Conservation (phyloP, 2,329 filamentous ascomycete species). For the Aspergillus flavus region DNA sequence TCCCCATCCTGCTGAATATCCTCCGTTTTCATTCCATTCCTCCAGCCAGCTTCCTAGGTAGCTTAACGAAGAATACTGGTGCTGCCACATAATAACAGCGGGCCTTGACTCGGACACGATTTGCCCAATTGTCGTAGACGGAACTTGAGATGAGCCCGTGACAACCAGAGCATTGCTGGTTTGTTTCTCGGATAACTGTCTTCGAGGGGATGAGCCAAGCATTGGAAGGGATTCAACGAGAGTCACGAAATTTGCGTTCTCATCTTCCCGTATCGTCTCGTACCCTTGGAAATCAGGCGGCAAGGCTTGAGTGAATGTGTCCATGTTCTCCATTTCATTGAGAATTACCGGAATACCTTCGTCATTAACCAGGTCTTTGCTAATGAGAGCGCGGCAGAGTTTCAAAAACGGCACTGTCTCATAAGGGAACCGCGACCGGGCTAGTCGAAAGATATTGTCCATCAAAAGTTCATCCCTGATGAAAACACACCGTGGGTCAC, state of each 20-base stretch:
- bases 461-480: conserved; percentile 61
- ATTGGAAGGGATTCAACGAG: conserved; percentile 61
- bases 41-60: conserved; percentile 72
- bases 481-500: conserved; percentile 54
- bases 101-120: conserved; percentile 79
- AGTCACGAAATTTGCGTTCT: conserved; percentile 77
- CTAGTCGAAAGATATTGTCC: conserved; percentile 63
- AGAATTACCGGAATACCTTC: conserved; percentile 59
- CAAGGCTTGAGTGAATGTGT: conserved; percentile 76
- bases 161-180: conserved; percentile 38
- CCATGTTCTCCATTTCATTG: conserved; percentile 67
- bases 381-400: conserved; percentile 67
- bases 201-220: conserved; percentile 35
- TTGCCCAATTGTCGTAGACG: conserved; percentile 45
- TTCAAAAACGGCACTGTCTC: conserved; percentile 79
- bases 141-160: conserved; percentile 40
- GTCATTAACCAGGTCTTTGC: conserved; percentile 46
- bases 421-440: conserved; percentile 79
- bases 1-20: conserved; percentile 57
- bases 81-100: conserved; percentile 72
- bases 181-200: conserved; percentile 24
- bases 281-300: conserved; percentile 73
- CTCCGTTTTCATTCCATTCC: conserved; percentile 50
- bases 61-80: conserved; percentile 76
- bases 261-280: conserved; percentile 78